Percentiles rank a stretch among this genome's conserved stretches.
phyloP scores from a whole-genome alignment of 129 eudicot species.

The Tagetes erecta region DNA sequence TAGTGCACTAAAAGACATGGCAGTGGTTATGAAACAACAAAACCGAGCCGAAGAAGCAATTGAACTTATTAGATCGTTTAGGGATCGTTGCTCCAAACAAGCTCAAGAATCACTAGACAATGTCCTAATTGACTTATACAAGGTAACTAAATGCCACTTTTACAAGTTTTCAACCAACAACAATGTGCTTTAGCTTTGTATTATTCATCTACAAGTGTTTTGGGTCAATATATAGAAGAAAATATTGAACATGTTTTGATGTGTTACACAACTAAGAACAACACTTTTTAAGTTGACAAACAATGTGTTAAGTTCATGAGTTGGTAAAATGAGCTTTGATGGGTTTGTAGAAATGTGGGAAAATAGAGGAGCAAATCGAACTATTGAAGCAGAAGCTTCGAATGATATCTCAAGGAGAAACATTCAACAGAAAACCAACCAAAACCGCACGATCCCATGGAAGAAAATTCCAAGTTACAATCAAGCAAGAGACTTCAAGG shows the following conservation, averaged over 20 bases:
- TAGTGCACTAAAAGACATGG: constrained; percentile 91
- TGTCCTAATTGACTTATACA: constrained; percentile 75
- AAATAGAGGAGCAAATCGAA: constrained; percentile 67
- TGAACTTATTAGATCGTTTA: constrained; percentile 65
- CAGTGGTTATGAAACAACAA: constrained; percentile 83
- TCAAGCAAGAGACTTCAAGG: constrained; percentile 80
- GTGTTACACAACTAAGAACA: background rate
- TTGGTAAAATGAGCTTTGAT: constrained; percentile 10
- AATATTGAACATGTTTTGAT: background rate
- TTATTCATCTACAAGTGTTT: background rate
- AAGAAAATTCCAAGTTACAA: constrained; percentile 72
- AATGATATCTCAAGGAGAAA: constrained; percentile 72
- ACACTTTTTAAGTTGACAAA: background rate
- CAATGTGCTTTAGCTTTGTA: background rate
- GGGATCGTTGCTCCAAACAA: constrained; percentile 63
- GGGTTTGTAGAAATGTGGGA: constrained; percentile 73
- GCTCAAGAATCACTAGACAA: constrained; percentile 94
- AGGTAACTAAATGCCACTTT: constrained; percentile 41
- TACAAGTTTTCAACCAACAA: background rate
- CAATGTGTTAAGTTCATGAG: background rate
- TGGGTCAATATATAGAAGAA: background rate
- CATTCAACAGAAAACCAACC: constrained; percentile 77
- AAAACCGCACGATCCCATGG: constrained; percentile 92
- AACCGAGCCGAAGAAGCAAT: constrained; percentile 87
- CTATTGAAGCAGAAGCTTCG: constrained; percentile 67